Conservation (phyloP, 2,329 filamentous ascomycete genomes). For the Thelonectria rubi region DNA sequence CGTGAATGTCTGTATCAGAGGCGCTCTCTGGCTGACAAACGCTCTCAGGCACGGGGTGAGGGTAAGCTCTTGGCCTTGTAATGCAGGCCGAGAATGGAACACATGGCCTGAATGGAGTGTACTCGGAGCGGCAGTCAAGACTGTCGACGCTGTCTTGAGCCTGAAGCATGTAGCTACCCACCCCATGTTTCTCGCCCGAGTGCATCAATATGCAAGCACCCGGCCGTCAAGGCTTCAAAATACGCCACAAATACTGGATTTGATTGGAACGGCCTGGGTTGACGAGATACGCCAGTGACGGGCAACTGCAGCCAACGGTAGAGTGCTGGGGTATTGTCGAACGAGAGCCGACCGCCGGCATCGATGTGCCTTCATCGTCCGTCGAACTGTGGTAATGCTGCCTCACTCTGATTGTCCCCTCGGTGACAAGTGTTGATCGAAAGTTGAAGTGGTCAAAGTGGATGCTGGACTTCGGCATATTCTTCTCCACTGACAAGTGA, state of each 20-base stretch:
- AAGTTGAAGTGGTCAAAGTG: slow-evolving; percentile 5
- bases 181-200: slow-evolving; percentile 30
- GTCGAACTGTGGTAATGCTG: background rate
- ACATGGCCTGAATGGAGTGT: slow-evolving; percentile 25
- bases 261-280: slow-evolving; percentile 49
- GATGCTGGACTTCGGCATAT: slow-evolving; percentile 4
- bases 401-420: background rate
- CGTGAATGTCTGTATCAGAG: slow-evolving; percentile 26
- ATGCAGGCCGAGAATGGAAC: slow-evolving; percentile 27
- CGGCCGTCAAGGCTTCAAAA: slow-evolving; percentile 57
- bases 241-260: slow-evolving; percentile 57
- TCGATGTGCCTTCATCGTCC: slow-evolving; percentile 32
- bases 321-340: slow-evolving; percentile 31
- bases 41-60: slow-evolving; percentile 18
- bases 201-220: slow-evolving; percentile 60
- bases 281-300: slow-evolving; percentile 41
- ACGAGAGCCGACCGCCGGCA: slow-evolving; percentile 33
- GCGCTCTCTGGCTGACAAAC: slow-evolving; percentile 21
- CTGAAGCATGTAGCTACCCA: slow-evolving; percentile 30
- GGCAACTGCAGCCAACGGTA: slow-evolving; percentile 41
- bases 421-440: slow-evolving; percentile 1
- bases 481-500: slow-evolving; percentile 16
- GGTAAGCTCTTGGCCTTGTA: slow-evolving; percentile 11
- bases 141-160: slow-evolving; percentile 36
- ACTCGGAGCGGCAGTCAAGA: slow-evolving; percentile 19